Percentiles rank a stretch among this genome's conserved stretches.
These are phyloP conservation scores for Pichia sorboxylosa DNA, from an alignment of 1,139 yeast genomes.

Conservation along the genomic window DNA sequence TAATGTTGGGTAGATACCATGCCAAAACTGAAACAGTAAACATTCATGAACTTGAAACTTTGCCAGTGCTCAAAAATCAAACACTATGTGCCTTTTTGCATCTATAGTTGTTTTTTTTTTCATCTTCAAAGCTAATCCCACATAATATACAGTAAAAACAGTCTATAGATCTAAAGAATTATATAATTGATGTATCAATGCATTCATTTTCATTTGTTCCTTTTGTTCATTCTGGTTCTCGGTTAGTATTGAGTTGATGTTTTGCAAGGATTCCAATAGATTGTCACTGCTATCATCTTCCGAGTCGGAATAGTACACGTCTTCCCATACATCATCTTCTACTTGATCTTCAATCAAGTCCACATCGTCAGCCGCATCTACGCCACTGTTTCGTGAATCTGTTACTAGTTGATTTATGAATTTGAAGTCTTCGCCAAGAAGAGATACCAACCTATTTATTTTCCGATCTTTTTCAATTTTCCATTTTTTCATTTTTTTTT, in stretches of 20 bases:
- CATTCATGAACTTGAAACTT: neutral
- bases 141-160: too few relatives aligned
- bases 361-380: conserved; percentile 7
- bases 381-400: conserved; percentile 4
- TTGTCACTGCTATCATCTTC: neutral
- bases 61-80: neutral
- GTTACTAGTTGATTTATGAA: conserved; percentile 1
- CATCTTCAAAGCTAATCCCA: too few relatives aligned
- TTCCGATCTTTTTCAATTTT: conserved; percentile 8
- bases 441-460: conserved; percentile 3
- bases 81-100: neutral
- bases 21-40: neutral
- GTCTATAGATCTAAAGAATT: too few relatives aligned
- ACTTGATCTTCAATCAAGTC: conserved; percentile 5
- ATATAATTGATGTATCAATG: too few relatives aligned
- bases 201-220: too few relatives aligned
- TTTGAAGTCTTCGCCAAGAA: conserved; percentile 2
- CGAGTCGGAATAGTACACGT: neutral
- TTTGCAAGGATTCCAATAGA: too few relatives aligned
- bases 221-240: too few relatives aligned
- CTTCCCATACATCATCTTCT: neutral
- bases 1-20: conserved; percentile 31
- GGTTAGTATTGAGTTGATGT: too few relatives aligned
- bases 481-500: conserved; percentile 10
- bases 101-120: neutral